A percentile compares a stretch with the other conserved stretches of the same genome.
These are phyloP conservation scores for Avena insularis DNA, from an alignment of 176 grass and related monocot genomes.

Conservation along the genomic window DNA sequence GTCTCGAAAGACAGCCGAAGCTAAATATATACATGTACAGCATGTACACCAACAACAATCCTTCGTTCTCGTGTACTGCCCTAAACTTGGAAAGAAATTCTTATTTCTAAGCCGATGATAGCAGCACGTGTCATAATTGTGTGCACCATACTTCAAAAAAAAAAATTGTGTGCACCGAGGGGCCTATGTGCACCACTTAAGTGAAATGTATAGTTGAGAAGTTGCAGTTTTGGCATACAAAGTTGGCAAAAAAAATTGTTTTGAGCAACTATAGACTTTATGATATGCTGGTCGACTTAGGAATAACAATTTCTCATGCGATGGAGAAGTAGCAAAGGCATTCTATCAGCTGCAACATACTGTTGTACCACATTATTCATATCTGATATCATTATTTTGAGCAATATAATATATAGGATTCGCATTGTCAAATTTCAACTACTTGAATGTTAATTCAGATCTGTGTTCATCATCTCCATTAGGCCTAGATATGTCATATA, in stretches of 20 bases:
- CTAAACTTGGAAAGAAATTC: background rate
- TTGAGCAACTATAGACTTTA: background rate
- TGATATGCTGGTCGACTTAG: background rate
- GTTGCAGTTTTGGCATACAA: background rate
- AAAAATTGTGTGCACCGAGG: no score
- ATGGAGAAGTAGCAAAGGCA: background rate
- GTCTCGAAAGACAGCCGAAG: background rate
- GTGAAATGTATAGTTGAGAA: background rate
- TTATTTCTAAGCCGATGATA: background rate
- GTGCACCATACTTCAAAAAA: background rate
- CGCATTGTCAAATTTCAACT: no score
- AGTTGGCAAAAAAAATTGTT: background rate
- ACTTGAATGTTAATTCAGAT: no score
- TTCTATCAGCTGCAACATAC: background rate
- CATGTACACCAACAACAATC: background rate
- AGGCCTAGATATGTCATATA: no score
- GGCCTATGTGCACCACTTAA: background rate
- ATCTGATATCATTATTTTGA: conserved; percentile 9
- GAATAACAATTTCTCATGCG: background rate
- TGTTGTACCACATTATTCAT: background rate
- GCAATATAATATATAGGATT: background rate
- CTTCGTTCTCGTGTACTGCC: background rate
- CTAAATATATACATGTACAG: background rate
- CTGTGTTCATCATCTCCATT: no score
- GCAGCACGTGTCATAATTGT: background rate